A percentile compares a stretch with the other conserved stretches of the same genome.
Evolutionary conservation across 208 protist genomes (phyloP).

Genomic region (Angomonas ambiguus): DNA sequence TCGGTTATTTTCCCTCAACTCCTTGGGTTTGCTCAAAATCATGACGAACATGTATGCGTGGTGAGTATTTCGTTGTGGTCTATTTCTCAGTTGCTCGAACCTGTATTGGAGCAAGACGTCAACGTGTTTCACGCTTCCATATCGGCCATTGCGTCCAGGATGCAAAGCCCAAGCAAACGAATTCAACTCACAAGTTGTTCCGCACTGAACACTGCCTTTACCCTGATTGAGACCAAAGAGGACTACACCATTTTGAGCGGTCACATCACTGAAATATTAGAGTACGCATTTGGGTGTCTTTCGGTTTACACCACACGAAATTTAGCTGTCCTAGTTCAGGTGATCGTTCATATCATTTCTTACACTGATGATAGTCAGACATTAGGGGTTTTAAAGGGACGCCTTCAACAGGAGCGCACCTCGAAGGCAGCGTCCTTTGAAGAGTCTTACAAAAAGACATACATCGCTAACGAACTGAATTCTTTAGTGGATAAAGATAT

Average conservation of each 20-base stretch:
- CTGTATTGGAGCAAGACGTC: slow-evolving; percentile 16
- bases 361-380: slow-evolving; percentile 16
- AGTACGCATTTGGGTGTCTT: slow-evolving; percentile 43
- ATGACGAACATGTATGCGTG: slow-evolving; percentile 70
- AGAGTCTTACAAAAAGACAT: slow-evolving; percentile 51
- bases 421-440: slow-evolving; percentile 50
- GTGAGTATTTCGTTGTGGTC: slow-evolving; percentile 82
- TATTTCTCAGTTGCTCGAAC: slow-evolving; percentile 65
- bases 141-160: slow-evolving; percentile 29
- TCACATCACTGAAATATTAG: slow-evolving; percentile 29
- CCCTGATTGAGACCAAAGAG: slow-evolving; percentile 33
- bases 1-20: slow-evolving; percentile 42
- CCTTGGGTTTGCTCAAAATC: slow-evolving; percentile 30
- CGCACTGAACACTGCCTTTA: slow-evolving; percentile 46
- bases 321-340: slow-evolving; percentile 64
- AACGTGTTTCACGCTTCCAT: slow-evolving; percentile 30
- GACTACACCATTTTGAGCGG: slow-evolving; percentile 13
- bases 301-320: slow-evolving; percentile 72
- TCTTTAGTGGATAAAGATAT: slow-evolving; percentile 75
- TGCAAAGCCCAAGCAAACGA: slow-evolving; percentile 77
- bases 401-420: slow-evolving; percentile 43
- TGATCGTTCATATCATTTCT: slow-evolving; percentile 28
- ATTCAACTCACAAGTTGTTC: slow-evolving; percentile 67
- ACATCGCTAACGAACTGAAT: slow-evolving; percentile 55
- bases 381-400: slow-evolving; percentile 20